phyloP scores from a whole-genome alignment of 2,329 filamentous ascomycete species.

The Colletotrichum cordylinicola region DNA sequence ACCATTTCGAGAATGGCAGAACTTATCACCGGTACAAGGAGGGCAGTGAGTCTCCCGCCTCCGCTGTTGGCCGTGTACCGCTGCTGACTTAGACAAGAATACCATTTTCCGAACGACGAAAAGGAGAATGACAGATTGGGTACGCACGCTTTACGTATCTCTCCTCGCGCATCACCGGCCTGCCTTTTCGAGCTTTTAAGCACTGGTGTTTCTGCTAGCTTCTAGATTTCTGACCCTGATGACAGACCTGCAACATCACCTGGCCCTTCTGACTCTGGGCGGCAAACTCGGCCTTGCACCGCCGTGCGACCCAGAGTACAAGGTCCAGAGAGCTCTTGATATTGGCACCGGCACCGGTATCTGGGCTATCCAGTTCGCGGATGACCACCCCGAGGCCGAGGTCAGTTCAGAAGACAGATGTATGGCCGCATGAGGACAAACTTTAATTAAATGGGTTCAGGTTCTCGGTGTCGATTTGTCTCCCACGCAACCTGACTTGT shows the following conservation, averaged over 20 bases:
- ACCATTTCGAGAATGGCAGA: conserved; percentile 1
- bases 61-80: neutral
- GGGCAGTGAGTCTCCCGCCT: neutral
- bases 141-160: neutral
- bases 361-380: conserved; percentile 43
- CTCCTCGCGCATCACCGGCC: neutral
- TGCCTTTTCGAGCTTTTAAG: neutral
- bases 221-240: neutral
- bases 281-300: conserved; percentile 31
- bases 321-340: conserved; percentile 28
- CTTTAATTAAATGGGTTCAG: neutral
- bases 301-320: conserved; percentile 7
- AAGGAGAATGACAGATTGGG: conserved; percentile 14
- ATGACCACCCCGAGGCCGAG: conserved; percentile 34
- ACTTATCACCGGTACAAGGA: conserved; percentile 25
- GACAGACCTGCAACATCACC: conserved; percentile 40
- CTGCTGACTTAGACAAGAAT: neutral
- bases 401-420: conserved; percentile 25
- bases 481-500: neutral
- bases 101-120: conserved; percentile 19
- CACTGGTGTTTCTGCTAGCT: fast-evolving
- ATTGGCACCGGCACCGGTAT: conserved; percentile 32
- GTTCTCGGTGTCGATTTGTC: neutral
- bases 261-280: conserved; percentile 35
- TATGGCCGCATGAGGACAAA: conserved; percentile 29